Percentiles rank a stretch among this genome's conserved stretches.
Conservation (phyloP, 176 grass and related monocot species). For the Rhynchospora pubera region DNA sequence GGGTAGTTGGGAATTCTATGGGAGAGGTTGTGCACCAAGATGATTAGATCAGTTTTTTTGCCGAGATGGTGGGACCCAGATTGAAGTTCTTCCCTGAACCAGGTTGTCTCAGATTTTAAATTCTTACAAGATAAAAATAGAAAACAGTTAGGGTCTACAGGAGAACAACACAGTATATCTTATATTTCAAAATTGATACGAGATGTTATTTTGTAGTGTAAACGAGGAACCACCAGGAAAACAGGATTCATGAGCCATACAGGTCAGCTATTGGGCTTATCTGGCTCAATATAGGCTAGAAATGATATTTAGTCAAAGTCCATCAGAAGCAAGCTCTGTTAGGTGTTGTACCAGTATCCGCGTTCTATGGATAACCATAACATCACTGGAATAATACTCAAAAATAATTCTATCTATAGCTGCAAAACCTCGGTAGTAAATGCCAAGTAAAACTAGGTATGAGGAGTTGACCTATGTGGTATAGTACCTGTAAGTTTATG, state of each 20-base stretch:
- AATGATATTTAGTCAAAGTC: background rate
- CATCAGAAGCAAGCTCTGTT: background rate
- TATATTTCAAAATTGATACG: background rate
- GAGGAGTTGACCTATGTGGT: background rate
- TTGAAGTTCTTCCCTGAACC: slow-evolving; percentile 71
- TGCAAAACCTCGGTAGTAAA: background rate
- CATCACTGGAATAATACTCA: background rate
- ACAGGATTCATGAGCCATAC: background rate
- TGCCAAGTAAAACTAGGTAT: slow-evolving; percentile 6
- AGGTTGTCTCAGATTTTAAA: slow-evolving; percentile 44
- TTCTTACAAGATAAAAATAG: slow-evolving; percentile 37
- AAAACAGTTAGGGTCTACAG: background rate
- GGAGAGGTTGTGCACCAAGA: slow-evolving; percentile 93
- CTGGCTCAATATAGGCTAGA: background rate
- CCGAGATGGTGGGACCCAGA: slow-evolving; percentile 48
- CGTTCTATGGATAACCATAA: background rate
- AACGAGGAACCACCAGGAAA: background rate
- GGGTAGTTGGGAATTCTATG: slow-evolving; percentile 54
- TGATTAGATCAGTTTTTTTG: slow-evolving; percentile 74
- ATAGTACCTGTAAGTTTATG: slow-evolving; percentile 70
- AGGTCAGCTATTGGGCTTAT: background rate
- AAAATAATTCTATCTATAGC: background rate
- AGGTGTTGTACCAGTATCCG: background rate
- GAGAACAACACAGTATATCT: background rate
- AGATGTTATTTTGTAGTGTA: background rate